Conservation (phyloP, 768 basidiomycete genomes). For the Coprinopsis marcescibilis region DNA sequence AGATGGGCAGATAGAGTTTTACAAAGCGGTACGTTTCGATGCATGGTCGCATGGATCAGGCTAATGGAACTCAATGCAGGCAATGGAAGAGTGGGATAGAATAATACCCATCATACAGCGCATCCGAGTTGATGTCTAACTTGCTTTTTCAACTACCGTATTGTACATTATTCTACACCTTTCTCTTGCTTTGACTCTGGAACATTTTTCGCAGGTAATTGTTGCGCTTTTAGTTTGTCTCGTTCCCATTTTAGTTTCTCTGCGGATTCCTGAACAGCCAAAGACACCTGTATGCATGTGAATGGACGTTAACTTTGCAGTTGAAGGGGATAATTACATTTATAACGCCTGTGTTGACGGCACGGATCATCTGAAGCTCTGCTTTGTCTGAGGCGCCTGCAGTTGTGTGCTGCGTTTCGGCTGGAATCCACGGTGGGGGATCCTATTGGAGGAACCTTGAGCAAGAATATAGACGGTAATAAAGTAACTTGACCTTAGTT, state of each 20-base stretch:
- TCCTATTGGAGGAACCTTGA: constrained; percentile 33
- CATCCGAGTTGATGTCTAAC: constrained; percentile 85
- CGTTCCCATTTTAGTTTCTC: constrained; percentile 44
- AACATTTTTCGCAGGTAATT: constrained; percentile 15
- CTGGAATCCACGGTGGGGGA: constrained; percentile 77
- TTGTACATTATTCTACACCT: constrained; percentile 20
- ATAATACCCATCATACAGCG: constrained; percentile 91
- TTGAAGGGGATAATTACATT: constrained; percentile 41
- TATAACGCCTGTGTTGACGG: constrained; percentile 79
- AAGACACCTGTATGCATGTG: constrained; percentile 45
- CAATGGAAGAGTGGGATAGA: constrained; percentile 97
- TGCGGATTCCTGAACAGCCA: constrained; percentile 77
- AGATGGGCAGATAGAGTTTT: constrained; percentile 93
- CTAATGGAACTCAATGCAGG: constrained; percentile 33
- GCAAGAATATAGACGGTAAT: not conserved
- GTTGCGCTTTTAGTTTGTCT: constrained; percentile 23
- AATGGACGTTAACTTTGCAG: constrained; percentile 2
- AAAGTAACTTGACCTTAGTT: constrained; percentile 33
- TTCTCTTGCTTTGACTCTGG: constrained; percentile 15
- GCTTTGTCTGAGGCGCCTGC: constrained; percentile 55
- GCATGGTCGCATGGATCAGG: constrained; percentile 1
- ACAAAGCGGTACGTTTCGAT: constrained; percentile 56
- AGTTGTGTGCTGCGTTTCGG: constrained; percentile 64
- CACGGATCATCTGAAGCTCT: constrained; percentile 69
- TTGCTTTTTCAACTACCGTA: constrained; percentile 14